Conservation (phyloP, 2,329 filamentous ascomycete genomes). For the Pseudocercospora cruenta region DNA sequence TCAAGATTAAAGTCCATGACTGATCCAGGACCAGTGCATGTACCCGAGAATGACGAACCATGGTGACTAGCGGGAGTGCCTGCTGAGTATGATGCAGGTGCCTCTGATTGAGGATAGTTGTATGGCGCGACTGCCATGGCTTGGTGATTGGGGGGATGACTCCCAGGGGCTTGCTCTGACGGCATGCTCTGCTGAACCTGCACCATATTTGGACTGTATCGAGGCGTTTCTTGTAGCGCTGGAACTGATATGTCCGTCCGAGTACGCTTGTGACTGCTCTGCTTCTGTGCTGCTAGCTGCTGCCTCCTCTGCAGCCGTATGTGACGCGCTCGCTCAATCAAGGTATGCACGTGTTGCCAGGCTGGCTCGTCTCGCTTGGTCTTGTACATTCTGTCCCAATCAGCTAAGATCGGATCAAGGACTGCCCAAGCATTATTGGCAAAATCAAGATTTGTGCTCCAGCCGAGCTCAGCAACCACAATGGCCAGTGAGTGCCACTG, state of each 20-base stretch:
- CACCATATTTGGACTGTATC: background rate
- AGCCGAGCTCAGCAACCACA: slow-evolving; percentile 34
- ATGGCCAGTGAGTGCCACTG: slow-evolving; percentile 37
- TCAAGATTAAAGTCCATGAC: slow-evolving; percentile 16
- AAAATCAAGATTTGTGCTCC: slow-evolving; percentile 30
- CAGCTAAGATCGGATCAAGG: slow-evolving; percentile 30
- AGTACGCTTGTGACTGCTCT: slow-evolving; percentile 10
- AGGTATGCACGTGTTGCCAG: slow-evolving; percentile 35
- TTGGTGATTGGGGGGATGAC: background rate
- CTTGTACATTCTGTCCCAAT: slow-evolving; percentile 34
- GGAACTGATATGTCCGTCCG: slow-evolving; percentile 6
- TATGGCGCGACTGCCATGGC: background rate
- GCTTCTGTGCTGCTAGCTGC: background rate
- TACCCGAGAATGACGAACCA: background rate
- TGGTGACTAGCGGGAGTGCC: slow-evolving; percentile 9
- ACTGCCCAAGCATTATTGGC: slow-evolving; percentile 32
- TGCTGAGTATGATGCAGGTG: slow-evolving; percentile 2
- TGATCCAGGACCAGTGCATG: background rate
- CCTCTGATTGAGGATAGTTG: background rate
- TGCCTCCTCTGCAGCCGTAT: slow-evolving; percentile 16
- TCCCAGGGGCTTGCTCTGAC: background rate
- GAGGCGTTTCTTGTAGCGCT: slow-evolving; percentile 12
- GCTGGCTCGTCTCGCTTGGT: slow-evolving; percentile 31
- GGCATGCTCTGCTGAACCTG: slow-evolving; percentile 3
- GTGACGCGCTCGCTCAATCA: slow-evolving; percentile 31